phyloP scores from a whole-genome alignment of 306 rosid genomes.

The Prunus kanzakura region DNA sequence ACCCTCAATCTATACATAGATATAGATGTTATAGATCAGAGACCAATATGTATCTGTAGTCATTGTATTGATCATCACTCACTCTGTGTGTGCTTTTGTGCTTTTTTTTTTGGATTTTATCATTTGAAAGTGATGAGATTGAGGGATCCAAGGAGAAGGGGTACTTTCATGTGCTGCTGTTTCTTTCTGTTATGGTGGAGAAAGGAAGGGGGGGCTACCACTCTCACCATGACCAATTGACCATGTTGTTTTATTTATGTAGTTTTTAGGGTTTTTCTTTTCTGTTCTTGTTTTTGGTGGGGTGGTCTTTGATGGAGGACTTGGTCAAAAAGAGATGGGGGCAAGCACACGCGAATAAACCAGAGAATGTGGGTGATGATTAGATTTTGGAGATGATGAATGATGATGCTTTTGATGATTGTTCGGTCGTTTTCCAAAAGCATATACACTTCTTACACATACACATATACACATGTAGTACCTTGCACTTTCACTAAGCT shows the following conservation, averaged over 20 bases:
- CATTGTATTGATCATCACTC: constrained; percentile 5
- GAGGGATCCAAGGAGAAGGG: constrained; percentile 66
- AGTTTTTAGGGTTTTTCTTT: constrained; percentile 1
- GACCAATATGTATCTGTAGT: constrained; percentile 13
- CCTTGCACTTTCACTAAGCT: background rate
- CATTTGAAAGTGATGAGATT: constrained; percentile 76
- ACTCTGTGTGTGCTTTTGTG: constrained; percentile 12
- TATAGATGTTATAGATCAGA: background rate
- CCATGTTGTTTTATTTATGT: background rate
- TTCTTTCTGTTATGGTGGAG: constrained; percentile 29
- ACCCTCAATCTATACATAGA: constrained; percentile 9
- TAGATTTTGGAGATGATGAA: constrained; percentile 27
- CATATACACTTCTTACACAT: constrained; percentile 6
- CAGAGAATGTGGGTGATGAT: constrained; percentile 21
- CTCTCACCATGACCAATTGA: constrained; percentile 17
- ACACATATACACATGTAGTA: background rate
- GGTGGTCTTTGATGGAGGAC: constrained; percentile 26
- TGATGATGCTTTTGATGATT: constrained; percentile 50
- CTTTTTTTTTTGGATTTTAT: constrained; percentile 46
- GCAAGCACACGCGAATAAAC: constrained; percentile 41
- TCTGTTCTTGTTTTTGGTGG: background rate
- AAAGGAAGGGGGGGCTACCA: constrained; percentile 39
- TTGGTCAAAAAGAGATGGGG: constrained; percentile 56
- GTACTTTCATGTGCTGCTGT: constrained; percentile 56
- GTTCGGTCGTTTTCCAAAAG: constrained; percentile 62